A percentile compares a stretch with the other conserved stretches of the same genome.
phyloP scores from a whole-genome alignment of 306 rosid species.

The Dalbergia oliveri region DNA sequence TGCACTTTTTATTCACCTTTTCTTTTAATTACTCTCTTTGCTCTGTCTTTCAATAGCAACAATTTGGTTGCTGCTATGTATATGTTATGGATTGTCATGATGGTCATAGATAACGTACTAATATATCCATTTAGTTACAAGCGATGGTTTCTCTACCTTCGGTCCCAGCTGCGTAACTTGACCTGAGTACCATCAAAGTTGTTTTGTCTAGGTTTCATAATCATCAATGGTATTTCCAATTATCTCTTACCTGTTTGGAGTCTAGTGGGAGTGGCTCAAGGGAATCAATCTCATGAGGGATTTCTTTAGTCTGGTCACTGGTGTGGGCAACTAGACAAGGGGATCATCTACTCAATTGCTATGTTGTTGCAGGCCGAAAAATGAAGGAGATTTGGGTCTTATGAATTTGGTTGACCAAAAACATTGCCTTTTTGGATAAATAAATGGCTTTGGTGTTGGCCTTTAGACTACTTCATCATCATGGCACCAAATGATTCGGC shows the following conservation, averaged over 20 bases:
- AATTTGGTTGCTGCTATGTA: too few relatives aligned
- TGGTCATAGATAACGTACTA: too few relatives aligned
- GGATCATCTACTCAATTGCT: conserved; percentile 7
- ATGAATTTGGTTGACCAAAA: neutral
- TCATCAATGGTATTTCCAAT: too few relatives aligned
- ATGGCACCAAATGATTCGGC: neutral
- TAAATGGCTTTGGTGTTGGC: neutral
- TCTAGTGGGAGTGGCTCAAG: neutral
- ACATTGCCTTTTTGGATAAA: neutral
- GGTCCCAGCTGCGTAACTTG: too few relatives aligned
- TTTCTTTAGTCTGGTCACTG: neutral
- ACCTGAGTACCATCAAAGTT: too few relatives aligned
- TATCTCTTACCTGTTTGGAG: too few relatives aligned
- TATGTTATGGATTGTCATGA: too few relatives aligned
- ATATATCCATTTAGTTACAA: too few relatives aligned
- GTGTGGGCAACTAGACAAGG: neutral
- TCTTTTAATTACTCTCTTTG: neutral
- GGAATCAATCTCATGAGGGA: neutral
- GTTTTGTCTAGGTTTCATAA: too few relatives aligned
- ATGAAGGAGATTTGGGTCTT: neutral
- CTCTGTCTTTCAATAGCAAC: too few relatives aligned
- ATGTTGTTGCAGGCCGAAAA: conserved; percentile 16
- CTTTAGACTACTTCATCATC: neutral
- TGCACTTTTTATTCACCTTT: too few relatives aligned
- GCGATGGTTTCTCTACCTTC: too few relatives aligned